phyloP scores from a whole-genome alignment of 441 rosid species.

The Pelargonium fulgidum region DNA sequence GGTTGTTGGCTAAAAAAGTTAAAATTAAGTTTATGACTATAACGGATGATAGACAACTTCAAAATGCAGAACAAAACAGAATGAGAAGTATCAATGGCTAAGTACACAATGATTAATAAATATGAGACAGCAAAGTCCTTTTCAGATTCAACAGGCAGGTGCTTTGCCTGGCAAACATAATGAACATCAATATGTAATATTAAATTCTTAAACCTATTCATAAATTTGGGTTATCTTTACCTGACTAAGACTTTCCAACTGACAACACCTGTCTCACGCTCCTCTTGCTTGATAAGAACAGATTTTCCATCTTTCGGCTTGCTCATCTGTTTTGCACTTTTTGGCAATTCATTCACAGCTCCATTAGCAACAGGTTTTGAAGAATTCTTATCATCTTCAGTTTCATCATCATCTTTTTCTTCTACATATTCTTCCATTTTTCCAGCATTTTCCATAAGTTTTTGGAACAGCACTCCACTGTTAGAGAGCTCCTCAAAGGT shows the following conservation, averaged over 20 bases:
- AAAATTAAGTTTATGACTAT: background rate
- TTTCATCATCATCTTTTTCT: constrained; percentile 48
- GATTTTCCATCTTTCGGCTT: constrained; percentile 72
- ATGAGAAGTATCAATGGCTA: background rate
- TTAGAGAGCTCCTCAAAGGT: constrained; percentile 78
- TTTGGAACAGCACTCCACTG: constrained; percentile 64
- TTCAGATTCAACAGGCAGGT: background rate
- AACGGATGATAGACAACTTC: background rate
- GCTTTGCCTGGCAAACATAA: background rate
- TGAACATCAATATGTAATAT: too few species aligned
- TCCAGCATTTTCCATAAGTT: constrained; percentile 97
- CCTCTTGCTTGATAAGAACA: constrained; percentile 89
- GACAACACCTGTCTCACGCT: constrained; percentile 93
- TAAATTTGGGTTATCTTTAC: constrained; percentile 31
- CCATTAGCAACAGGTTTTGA: constrained; percentile 54
- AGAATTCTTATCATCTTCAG: constrained; percentile 28
- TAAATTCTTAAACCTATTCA: background rate
- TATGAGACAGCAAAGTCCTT: background rate
- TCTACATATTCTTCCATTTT: constrained; percentile 83
- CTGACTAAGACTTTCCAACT: constrained; percentile 75
- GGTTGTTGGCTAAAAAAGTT: background rate
- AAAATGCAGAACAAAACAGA: background rate
- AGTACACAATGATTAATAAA: background rate
- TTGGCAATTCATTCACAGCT: constrained; percentile 30
- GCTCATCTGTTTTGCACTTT: constrained; percentile 34